Evolutionary conservation across 139 green algal genomes (phyloP), one percentile per base, ranked within the genome.

Genomic region (Chlorella ohadii): DNA sequence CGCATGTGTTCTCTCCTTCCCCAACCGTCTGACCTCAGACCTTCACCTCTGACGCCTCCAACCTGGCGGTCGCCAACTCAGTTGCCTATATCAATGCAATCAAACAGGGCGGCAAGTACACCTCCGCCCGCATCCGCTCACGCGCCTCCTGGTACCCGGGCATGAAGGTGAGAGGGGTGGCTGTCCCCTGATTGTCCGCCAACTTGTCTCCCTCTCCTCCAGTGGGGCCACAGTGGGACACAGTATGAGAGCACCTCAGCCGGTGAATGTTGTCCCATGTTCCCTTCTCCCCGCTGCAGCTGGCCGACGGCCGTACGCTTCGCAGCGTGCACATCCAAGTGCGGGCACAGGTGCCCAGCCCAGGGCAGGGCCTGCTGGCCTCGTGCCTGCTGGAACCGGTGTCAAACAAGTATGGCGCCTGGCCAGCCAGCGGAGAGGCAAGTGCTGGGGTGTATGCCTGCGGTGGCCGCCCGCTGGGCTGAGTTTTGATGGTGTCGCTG

Each of bases 311-410:
- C 64, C 64, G 64, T 13, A 71, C 64, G 0, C 64, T 71, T 13
- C 16, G 31, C 11, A 71, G 64, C 64, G 64, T 71, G 64, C 64
- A 41, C 64, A 71, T 71, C 64, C n/a, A 71, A 27, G 64, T 71
- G n/a, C 64, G 64, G 12, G 64, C 64, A 1, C 64, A 71, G 64
- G 64, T 71, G 64, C 64, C 64, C 15, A 39, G n/a, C 64, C 64
- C 64, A 0, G 64, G 64, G 11, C 64, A 41, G n/a, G 64, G 64
- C 64, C 13, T 71, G n/a, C 64, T 71, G 64, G 64, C 64, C 31
- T 71, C 64, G 12, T 71, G 64, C 64, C 64, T 71, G 64, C 31
- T 71, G 64, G 64, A 71, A 31, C 64, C 64, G 6, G 64, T 41
- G 11, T 22, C 64, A 0, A 19, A 5, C 64, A 71, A 71, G 64